phyloP scores from a whole-genome alignment of 352 stramenopile genomes.

The Phytophthora colocasiae region DNA sequence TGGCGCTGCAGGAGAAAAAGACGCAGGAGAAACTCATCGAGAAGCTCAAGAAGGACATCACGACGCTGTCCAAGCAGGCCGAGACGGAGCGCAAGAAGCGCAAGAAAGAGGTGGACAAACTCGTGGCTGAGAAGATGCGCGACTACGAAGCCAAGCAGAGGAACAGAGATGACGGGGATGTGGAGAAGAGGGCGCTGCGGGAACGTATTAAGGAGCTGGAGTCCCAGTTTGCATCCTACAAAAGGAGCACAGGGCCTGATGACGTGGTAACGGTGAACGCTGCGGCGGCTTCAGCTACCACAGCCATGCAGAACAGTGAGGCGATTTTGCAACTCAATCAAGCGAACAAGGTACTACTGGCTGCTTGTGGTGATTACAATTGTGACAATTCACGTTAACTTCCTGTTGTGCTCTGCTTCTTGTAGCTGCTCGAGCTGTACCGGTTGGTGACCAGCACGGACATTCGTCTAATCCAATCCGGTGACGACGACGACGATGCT shows the following conservation, averaged over 20 bases:
- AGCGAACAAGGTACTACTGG: slow-evolving; percentile 65
- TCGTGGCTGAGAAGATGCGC: slow-evolving; percentile 56
- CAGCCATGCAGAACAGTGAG: slow-evolving; percentile 53
- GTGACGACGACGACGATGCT: slow-evolving; percentile 59
- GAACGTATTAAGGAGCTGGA: slow-evolving; percentile 64
- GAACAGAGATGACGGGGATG: slow-evolving; percentile 34
- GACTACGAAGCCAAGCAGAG: slow-evolving; percentile 46
- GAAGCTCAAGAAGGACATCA: slow-evolving; percentile 75
- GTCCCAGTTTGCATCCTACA: slow-evolving; percentile 56
- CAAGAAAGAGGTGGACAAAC: slow-evolving; percentile 53
- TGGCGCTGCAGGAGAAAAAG: slow-evolving; percentile 74
- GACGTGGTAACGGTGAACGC: slow-evolving; percentile 48
- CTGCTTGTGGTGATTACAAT: not conserved
- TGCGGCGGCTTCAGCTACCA: slow-evolving; percentile 33
- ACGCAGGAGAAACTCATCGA: slow-evolving; percentile 75
- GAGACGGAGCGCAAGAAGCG: slow-evolving; percentile 56
- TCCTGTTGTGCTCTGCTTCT: slow-evolving; percentile 6
- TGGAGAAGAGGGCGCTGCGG: slow-evolving; percentile 48
- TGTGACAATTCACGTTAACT: too few species aligned
- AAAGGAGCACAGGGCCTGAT: slow-evolving; percentile 47
- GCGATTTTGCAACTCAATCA: slow-evolving; percentile 64
- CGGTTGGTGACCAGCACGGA: slow-evolving; percentile 80
- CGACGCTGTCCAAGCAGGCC: slow-evolving; percentile 58
- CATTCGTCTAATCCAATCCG: slow-evolving; percentile 72
- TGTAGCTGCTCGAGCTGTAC: slow-evolving; percentile 80